Percentiles rank a stretch among this genome's conserved stretches.
These are phyloP conservation scores for Jaminaea rosea DNA, from an alignment of 1,284 basidiomycete genomes.

Conservation along the genomic window DNA sequence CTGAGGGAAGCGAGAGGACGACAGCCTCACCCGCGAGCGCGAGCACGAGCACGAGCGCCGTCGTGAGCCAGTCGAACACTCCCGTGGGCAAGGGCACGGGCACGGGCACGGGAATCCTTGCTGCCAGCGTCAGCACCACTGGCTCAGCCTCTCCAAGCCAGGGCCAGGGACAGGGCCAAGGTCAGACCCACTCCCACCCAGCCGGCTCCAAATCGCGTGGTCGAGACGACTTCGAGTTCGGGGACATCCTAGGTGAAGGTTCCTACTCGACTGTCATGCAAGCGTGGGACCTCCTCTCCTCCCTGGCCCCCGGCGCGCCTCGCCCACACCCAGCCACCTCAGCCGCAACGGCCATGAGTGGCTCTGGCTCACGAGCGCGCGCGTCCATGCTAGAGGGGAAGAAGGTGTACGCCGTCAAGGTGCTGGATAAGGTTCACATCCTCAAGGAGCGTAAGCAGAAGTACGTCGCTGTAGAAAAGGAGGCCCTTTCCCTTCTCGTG, in stretches of 20 bases:
- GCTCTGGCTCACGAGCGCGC: conserved; percentile 9
- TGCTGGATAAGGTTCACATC: conserved; percentile 46
- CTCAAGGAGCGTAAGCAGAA: conserved; percentile 46
- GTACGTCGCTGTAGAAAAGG: conserved; percentile 44
- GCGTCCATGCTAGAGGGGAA: too few relatives aligned
- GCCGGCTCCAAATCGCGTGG: background rate
- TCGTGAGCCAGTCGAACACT: too few relatives aligned
- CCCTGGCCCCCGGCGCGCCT: conserved; percentile 1
- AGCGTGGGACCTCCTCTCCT: conserved; percentile 37
- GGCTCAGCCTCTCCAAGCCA: too few relatives aligned
- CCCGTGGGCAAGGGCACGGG: too few relatives aligned
- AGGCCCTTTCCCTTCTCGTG: conserved; percentile 40
- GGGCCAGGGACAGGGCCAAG: too few relatives aligned
- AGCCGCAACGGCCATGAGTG: conserved; percentile 25
- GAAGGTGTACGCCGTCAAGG: conserved; percentile 41
- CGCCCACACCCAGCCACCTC: conserved; percentile 17
- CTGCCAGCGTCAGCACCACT: too few relatives aligned
- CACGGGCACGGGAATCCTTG: too few relatives aligned
- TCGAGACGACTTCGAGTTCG: conserved; percentile 39
- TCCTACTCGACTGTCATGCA: conserved; percentile 45
- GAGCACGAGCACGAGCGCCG: too few relatives aligned
- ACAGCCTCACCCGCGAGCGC: too few relatives aligned
- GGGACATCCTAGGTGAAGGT: conserved; percentile 43
- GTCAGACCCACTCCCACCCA: too few relatives aligned
- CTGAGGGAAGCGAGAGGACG: too few relatives aligned